Evolutionary conservation across 2,329 filamentous ascomycete species (phyloP).

Genomic region (Talaromyces sp.): DNA sequence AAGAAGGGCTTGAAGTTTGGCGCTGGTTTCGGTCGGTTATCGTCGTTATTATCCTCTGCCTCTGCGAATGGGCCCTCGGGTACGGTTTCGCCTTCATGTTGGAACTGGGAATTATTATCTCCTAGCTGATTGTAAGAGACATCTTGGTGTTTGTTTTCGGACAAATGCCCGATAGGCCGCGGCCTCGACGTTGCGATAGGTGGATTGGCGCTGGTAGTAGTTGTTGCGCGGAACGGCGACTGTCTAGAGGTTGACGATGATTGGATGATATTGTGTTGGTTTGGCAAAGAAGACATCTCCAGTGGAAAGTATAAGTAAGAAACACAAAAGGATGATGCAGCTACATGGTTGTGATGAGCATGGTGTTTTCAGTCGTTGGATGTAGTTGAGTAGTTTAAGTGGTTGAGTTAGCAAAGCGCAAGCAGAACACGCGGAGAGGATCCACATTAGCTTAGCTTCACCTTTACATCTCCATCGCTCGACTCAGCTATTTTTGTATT

Average conservation of each 20-base stretch:
- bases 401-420: neutral
- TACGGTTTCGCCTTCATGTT: neutral
- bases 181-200: slow-evolving; percentile 11
- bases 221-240: slow-evolving; percentile 5
- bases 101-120: slow-evolving; percentile 8
- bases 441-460: slow-evolving; percentile 4
- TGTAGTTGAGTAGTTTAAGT: neutral
- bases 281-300: slow-evolving; percentile 35
- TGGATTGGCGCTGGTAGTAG: neutral
- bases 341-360: slow-evolving; percentile 27
- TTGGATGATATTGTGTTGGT: slow-evolving; percentile 20
- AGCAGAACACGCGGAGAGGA: neutral
- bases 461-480: too few relatives aligned
- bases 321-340: slow-evolving; percentile 3
- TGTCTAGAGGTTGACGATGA: slow-evolving; percentile 30
- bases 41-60: neutral
- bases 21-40: slow-evolving; percentile 18
- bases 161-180: slow-evolving; percentile 18
- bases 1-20: slow-evolving; percentile 73
- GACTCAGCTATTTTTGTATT: too few relatives aligned
- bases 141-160: neutral
- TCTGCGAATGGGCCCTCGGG: neutral
- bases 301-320: slow-evolving; percentile 3
- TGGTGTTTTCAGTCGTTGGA: neutral
- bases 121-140: neutral